These are phyloP conservation scores for Crithidia thermophila DNA, from an alignment of 208 protist species.

Conservation along the genomic window DNA sequence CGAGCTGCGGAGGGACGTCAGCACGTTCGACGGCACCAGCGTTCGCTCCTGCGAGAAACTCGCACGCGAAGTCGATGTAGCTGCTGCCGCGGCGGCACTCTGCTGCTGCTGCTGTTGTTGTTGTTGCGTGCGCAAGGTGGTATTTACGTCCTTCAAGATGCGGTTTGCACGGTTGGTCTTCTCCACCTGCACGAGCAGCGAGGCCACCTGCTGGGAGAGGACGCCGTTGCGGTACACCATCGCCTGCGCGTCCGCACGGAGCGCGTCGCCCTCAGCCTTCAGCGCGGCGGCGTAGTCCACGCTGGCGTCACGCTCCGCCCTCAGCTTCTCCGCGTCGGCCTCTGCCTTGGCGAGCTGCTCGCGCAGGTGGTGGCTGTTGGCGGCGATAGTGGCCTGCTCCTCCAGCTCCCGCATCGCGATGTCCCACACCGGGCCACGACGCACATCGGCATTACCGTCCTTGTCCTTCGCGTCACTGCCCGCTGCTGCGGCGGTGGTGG, in stretches of 20 bases:
- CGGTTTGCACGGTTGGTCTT: slow-evolving; percentile 3
- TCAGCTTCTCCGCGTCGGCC: slow-evolving; percentile 9
- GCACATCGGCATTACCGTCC: background rate
- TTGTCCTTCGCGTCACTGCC: background rate
- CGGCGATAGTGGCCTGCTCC: slow-evolving; percentile 26
- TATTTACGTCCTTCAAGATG: slow-evolving; percentile 14
- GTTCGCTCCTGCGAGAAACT: background rate
- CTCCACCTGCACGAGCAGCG: slow-evolving; percentile 64
- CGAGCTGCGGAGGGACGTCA: slow-evolving; percentile 2
- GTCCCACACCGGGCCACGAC: slow-evolving; percentile 28
- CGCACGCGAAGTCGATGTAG: slow-evolving; percentile 3
- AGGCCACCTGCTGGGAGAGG: slow-evolving; percentile 75
- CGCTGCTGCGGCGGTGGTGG: background rate
- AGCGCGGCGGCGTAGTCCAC: slow-evolving; percentile 34
- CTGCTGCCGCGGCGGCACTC: background rate
- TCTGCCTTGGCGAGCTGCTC: slow-evolving; percentile 30
- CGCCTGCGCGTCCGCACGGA: slow-evolving; percentile 59
- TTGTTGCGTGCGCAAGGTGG: background rate
- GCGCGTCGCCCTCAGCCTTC: slow-evolving; percentile 41
- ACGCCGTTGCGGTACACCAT: slow-evolving; percentile 73
- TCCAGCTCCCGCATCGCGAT: slow-evolving; percentile 31
- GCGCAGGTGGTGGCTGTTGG: slow-evolving; percentile 20
- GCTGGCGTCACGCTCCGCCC: slow-evolving; percentile 17
- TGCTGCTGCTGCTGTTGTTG: background rate
- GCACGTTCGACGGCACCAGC: background rate